These are phyloP conservation scores for Microstroma glucosiphilum DNA, from an alignment of 1,284 basidiomycete genomes.

Conservation along the genomic window DNA sequence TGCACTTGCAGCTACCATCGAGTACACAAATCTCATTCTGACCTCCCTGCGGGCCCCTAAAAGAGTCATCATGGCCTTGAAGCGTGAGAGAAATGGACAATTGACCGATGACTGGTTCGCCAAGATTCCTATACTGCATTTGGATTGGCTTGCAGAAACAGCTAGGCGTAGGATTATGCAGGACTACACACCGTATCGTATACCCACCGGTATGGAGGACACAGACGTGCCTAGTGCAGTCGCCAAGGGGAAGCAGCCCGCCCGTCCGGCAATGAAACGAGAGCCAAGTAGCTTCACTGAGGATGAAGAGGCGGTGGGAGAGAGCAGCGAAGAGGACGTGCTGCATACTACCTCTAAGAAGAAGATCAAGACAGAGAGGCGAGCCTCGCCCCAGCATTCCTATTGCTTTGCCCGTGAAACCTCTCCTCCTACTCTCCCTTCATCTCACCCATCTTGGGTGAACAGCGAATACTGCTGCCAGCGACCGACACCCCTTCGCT, in stretches of 20 bases:
- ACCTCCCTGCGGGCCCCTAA: neutral
- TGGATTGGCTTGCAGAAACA: neutral
- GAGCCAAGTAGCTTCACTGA: no score
- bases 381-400: no score
- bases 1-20: neutral
- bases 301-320: no score
- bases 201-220: neutral
- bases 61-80: neutral
- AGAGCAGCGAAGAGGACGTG: no score
- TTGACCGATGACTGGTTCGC: neutral
- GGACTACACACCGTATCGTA: neutral
- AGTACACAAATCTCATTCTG: neutral
- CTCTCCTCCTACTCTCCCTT: neutral
- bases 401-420: neutral
- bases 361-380: no score
- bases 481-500: conserved; percentile 35
- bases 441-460: conserved; percentile 13
- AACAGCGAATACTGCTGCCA: conserved; percentile 33
- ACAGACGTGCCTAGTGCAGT: neutral
- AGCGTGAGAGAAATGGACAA: neutral
- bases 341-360: no score
- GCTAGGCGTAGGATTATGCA: neutral
- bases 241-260: neutral
- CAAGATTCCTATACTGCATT: neutral
- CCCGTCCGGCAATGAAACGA: no score